phyloP scores from a whole-genome alignment of 495 filamentous ascomycete genomes.

The Rhypophila decipiens region DNA sequence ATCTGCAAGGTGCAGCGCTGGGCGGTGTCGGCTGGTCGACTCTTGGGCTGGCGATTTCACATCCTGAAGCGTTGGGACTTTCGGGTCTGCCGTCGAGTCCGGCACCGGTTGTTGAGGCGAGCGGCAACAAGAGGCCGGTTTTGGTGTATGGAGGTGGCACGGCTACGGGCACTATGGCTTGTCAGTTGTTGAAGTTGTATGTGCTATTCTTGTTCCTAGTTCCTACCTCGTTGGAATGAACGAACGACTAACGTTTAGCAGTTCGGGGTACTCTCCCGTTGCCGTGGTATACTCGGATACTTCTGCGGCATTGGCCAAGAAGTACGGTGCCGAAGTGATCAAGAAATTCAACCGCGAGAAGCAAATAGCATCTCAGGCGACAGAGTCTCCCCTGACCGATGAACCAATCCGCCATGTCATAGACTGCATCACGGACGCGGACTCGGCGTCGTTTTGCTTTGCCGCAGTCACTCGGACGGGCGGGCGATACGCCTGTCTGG shows the following conservation, averaged over 20 bases:
- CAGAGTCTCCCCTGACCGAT: too few species aligned
- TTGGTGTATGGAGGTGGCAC: slow-evolving; percentile 9
- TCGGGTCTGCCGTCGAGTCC: neutral
- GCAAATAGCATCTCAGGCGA: too few species aligned
- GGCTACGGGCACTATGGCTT: slow-evolving; percentile 4
- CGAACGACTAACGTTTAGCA: too few species aligned
- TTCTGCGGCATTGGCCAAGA: slow-evolving; percentile 2
- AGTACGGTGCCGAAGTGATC: slow-evolving; percentile 2
- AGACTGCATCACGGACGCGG: slow-evolving; percentile 4
- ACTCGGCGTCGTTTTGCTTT: neutral
- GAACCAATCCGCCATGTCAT: slow-evolving; percentile 2
- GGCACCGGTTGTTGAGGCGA: too few species aligned
- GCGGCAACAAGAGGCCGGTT: neutral
- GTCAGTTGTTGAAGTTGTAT: slow-evolving; percentile 8
- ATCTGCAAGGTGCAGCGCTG: slow-evolving; percentile 2
- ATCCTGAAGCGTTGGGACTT: slow-evolving; percentile 1
- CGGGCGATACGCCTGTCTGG: slow-evolving; percentile 5
- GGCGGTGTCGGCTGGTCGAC: neutral
- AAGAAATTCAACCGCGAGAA: too few species aligned
- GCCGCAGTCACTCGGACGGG: slow-evolving; percentile 7
- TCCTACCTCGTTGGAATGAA: too few species aligned
- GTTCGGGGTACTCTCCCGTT: slow-evolving; percentile 3
- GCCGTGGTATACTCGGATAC: slow-evolving; percentile 1
- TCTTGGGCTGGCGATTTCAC: slow-evolving; percentile 3
- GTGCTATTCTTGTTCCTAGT: too few species aligned